phyloP scores from a whole-genome alignment of 2,329 filamentous ascomycete genomes.

The Trichoderma gracile region DNA sequence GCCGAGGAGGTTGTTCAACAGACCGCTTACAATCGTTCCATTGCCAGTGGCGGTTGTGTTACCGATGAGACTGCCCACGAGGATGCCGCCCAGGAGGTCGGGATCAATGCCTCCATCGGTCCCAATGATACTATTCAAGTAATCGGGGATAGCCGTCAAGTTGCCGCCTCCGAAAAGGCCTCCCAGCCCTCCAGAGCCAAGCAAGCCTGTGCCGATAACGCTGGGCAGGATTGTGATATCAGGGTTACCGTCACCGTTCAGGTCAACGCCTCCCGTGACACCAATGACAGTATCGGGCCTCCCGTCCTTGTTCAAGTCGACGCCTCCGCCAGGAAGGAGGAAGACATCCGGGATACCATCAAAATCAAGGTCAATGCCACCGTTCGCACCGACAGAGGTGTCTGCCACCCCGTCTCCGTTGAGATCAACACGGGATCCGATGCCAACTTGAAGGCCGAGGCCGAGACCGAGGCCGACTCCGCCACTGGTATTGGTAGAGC shows the following conservation, averaged over 20 bases:
- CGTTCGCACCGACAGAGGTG: not conserved
- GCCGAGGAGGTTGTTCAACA: no score
- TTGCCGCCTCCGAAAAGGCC: not conserved
- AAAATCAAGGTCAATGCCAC: not conserved
- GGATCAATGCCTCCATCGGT: not conserved
- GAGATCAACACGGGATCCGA: not conserved
- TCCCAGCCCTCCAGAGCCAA: not conserved
- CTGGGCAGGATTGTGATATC: not conserved
- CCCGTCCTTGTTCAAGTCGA: not conserved
- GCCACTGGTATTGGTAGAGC: not conserved
- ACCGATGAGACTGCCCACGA: not conserved
- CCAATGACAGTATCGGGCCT: not conserved
- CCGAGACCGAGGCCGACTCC: not conserved
- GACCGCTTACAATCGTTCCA: no score
- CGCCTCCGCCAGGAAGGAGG: not conserved
- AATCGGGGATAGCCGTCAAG: not conserved
- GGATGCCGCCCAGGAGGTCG: not conserved
- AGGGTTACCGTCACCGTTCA: not conserved
- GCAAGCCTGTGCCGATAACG: not conserved
- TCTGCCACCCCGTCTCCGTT: constrained; percentile 8
- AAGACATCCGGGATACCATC: not conserved
- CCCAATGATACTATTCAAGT: no score
- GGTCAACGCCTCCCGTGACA: not conserved
- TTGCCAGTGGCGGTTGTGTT: no score
- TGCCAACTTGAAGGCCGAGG: not conserved